These are phyloP conservation scores for Penicillium desertorum DNA, from an alignment of 495 filamentous ascomycete species.

Conservation along the genomic window DNA sequence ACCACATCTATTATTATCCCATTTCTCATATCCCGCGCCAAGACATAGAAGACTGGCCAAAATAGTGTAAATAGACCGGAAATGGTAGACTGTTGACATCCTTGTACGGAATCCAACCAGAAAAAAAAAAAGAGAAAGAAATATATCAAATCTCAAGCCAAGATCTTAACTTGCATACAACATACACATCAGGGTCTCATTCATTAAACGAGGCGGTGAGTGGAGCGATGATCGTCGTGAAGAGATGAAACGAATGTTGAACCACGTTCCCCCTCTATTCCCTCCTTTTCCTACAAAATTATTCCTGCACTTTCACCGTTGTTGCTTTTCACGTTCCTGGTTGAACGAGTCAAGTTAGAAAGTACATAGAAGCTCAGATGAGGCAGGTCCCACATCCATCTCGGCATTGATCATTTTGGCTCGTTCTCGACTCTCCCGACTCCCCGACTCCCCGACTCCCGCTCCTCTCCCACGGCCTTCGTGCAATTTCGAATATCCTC, in stretches of 20 bases:
- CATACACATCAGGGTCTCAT: neutral
- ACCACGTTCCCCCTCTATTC: constrained; percentile 20
- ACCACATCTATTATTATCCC: constrained; percentile 2
- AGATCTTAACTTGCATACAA: constrained; percentile 2
- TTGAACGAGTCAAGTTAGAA: constrained; percentile 6
- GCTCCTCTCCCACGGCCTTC: constrained; percentile 17
- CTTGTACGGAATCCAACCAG: neutral
- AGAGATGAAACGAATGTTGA: constrained; percentile 27
- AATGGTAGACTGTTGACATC: constrained; percentile 8
- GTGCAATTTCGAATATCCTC: neutral
- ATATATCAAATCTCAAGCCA: neutral
- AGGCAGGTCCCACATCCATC: constrained; percentile 26
- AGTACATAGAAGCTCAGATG: constrained; percentile 11
- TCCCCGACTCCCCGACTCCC: constrained; percentile 16
- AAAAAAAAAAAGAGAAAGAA: neutral
- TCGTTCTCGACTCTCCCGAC: constrained; percentile 10
- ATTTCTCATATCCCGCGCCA: neutral
- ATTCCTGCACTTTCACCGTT: neutral
- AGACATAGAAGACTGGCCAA: neutral
- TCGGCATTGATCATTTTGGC: constrained; percentile 25
- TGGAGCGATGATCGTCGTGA: constrained; percentile 23
- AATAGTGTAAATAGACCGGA: constrained; percentile 9
- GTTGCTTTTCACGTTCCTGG: constrained; percentile 5
- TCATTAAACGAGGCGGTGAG: constrained; percentile 28
- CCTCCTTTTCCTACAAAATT: constrained; percentile 1